These are phyloP conservation scores for Sphaerostilbella broomeana DNA, from an alignment of 2,329 filamentous ascomycete genomes.

Conservation along the genomic window DNA sequence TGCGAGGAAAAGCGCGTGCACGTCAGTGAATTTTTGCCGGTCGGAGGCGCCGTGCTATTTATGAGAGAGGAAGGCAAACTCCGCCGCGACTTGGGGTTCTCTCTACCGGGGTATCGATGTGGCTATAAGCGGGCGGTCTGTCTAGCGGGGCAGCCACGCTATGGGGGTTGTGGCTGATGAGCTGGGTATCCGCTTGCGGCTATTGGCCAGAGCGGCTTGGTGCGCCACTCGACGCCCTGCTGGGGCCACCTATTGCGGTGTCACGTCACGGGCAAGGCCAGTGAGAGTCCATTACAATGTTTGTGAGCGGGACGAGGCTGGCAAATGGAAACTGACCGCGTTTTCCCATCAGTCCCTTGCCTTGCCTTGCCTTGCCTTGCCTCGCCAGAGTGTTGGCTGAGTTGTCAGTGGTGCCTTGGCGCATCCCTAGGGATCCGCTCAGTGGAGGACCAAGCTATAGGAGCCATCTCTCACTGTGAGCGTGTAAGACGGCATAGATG, in stretches of 20 bases:
- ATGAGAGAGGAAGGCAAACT: slow-evolving; percentile 35
- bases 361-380: too few species aligned
- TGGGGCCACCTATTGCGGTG: slow-evolving; percentile 9
- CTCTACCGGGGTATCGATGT: slow-evolving; percentile 30
- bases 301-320: slow-evolving; percentile 9
- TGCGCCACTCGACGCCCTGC: slow-evolving; percentile 5
- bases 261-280: background rate
- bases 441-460: too few species aligned
- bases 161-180: slow-evolving; percentile 14
- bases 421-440: too few species aligned
- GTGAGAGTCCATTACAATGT: slow-evolving; percentile 1
- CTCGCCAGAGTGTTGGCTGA: too few species aligned
- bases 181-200: background rate
- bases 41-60: slow-evolving; percentile 41
- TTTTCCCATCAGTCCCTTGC: slow-evolving; percentile 5
- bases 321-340: slow-evolving; percentile 9
- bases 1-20: slow-evolving; percentile 41
- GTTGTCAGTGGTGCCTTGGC: too few species aligned
- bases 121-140: slow-evolving; percentile 21
- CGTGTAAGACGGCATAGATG: too few species aligned
- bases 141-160: slow-evolving; percentile 21
- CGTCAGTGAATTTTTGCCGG: slow-evolving; percentile 38
- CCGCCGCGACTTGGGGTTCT: slow-evolving; percentile 31
- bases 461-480: too few species aligned
- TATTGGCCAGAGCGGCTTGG: slow-evolving; percentile 1